phyloP scores from a whole-genome alignment of 192 early-diverging fungal species.

The Podila clonocystis region DNA sequence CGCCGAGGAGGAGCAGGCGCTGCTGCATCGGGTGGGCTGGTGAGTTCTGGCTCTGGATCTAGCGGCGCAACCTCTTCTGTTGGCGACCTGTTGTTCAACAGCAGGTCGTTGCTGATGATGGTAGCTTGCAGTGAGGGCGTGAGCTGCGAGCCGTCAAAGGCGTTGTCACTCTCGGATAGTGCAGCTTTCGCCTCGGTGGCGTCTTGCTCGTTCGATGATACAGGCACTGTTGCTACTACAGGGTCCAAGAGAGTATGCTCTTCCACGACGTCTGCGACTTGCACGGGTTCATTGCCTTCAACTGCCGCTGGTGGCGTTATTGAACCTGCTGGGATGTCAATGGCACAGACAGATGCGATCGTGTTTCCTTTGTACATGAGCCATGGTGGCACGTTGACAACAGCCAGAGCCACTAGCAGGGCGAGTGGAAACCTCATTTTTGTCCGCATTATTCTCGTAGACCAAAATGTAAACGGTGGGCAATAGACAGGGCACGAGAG shows the following conservation, averaged over 20 bases:
- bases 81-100: no score
- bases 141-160: no score
- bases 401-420: conserved; percentile 1
- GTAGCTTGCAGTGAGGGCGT: no score
- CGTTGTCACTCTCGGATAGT: no score
- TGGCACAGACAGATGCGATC: conserved; percentile 25
- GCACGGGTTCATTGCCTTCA: not conserved
- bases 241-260: not conserved
- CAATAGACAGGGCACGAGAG: not conserved
- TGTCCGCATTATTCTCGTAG: conserved; percentile 6
- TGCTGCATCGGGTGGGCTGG: not conserved
- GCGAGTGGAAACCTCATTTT: not conserved
- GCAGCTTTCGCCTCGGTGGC: no score
- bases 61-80: not conserved
- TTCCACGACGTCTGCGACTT: not conserved
- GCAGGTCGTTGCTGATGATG: no score
- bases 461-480: not conserved
- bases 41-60: not conserved
- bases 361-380: conserved; percentile 37
- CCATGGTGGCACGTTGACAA: conserved; percentile 31
- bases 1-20: not conserved
- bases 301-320: no score
- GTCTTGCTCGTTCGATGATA: no score
- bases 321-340: not conserved
- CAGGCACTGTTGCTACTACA: no score